Evolutionary conservation across 768 basidiomycete species (phyloP).

Genomic region (Gloeostereum incarnatum): DNA sequence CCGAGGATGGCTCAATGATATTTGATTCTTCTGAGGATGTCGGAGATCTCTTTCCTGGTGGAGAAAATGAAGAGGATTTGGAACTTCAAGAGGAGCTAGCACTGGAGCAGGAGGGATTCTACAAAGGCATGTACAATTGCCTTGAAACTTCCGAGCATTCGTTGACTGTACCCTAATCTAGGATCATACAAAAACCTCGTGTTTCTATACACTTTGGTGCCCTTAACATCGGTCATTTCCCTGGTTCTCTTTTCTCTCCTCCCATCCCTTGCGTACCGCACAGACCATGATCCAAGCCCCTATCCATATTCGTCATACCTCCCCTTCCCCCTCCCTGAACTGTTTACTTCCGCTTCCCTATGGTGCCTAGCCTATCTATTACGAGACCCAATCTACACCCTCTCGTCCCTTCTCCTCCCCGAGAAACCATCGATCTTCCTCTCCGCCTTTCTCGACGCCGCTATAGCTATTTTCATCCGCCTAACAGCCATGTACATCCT

Average conservation of each 20-base stretch:
- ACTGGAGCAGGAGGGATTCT: slow-evolving; percentile 40
- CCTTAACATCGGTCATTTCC: slow-evolving; percentile 37
- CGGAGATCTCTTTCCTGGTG: slow-evolving; percentile 17
- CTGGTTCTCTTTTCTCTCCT: slow-evolving; percentile 42
- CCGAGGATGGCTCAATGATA: slow-evolving; percentile 23
- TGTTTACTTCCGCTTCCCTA: slow-evolving; percentile 49
- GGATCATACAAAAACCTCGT: slow-evolving; percentile 55
- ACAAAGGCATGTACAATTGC: slow-evolving; percentile 27
- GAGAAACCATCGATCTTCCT: slow-evolving; percentile 22
- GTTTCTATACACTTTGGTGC: slow-evolving; percentile 51
- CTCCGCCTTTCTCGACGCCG: slow-evolving; percentile 35
- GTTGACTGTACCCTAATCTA: slow-evolving; percentile 14
- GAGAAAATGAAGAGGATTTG: slow-evolving; percentile 24
- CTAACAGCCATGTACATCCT: slow-evolving; percentile 45
- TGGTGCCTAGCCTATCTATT: slow-evolving; percentile 53
- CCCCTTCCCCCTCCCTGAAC: slow-evolving; percentile 57
- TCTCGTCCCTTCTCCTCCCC: slow-evolving; percentile 20
- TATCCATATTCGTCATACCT: slow-evolving; percentile 39
- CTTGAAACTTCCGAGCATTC: neutral
- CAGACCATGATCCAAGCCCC: slow-evolving; percentile 14
- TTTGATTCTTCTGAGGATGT: slow-evolving; percentile 9
- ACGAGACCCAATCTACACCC: slow-evolving; percentile 33
- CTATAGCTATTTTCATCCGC: slow-evolving; percentile 44
- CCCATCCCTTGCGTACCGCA: slow-evolving; percentile 40
- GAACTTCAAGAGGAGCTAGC: slow-evolving; percentile 33